Evolutionary conservation across 2,329 filamentous ascomycete species (phyloP).

Genomic region (Penicillium thymicola): DNA sequence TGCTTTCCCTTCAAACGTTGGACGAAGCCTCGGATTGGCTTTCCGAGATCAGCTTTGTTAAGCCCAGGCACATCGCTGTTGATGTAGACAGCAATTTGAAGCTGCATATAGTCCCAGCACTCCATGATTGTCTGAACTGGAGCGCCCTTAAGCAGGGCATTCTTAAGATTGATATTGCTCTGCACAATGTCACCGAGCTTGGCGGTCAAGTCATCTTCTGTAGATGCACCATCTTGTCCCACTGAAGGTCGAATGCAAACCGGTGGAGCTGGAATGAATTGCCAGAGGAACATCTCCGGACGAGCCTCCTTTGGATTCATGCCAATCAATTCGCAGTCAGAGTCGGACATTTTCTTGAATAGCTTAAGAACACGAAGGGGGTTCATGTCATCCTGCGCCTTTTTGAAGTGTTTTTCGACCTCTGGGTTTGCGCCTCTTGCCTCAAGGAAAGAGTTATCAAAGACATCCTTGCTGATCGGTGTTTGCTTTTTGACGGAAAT

Average conservation of each 20-base stretch:
- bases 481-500: constrained; percentile 80
- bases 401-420: constrained; percentile 83
- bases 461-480: constrained; percentile 76
- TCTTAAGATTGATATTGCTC: constrained; percentile 81
- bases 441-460: constrained; percentile 79
- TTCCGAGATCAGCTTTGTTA: constrained; percentile 82
- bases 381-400: constrained; percentile 92
- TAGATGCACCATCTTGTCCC: constrained; percentile 86
- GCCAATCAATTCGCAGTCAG: constrained; percentile 87
- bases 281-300: constrained; percentile 97
- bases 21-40: constrained; percentile 87
- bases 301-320: constrained; percentile 81
- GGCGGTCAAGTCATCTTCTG: constrained; percentile 93
- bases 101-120: constrained; percentile 94
- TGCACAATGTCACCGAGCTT: constrained; percentile 97
- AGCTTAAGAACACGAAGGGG: constrained; percentile 84
- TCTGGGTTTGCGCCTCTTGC: constrained; percentile 76
- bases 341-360: constrained; percentile 79
- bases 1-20: constrained; percentile 96
- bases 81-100: constrained; percentile 96
- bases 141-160: constrained; percentile 77
- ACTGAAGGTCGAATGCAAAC: constrained; percentile 94
- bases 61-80: constrained; percentile 94
- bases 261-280: constrained; percentile 88
- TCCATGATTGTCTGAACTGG: constrained; percentile 90